phyloP scores from a whole-genome alignment of 2,329 filamentous ascomycete genomes.

The Cyphellophora attinorum region DNA sequence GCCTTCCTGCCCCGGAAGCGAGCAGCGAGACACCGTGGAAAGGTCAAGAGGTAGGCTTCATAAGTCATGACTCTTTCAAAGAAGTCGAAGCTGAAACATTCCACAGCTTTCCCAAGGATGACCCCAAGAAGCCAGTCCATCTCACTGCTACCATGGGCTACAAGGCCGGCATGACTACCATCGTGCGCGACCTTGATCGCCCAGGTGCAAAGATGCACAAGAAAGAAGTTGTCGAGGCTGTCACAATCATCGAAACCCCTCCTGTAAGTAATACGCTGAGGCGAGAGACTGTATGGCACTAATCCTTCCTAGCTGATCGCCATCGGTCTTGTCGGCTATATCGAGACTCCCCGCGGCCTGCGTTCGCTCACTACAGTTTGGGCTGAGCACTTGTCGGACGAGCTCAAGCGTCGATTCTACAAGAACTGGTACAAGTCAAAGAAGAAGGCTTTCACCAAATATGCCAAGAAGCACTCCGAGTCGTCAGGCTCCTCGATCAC shows the following conservation, averaged over 20 bases:
- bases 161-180: constrained; percentile 99
- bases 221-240: constrained; percentile 90
- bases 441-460: constrained; percentile 99
- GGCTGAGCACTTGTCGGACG: constrained; percentile 98
- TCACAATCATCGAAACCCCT: constrained; percentile 82
- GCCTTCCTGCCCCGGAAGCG: constrained; percentile 85
- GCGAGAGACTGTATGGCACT: too few relatives aligned
- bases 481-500: constrained; percentile 80
- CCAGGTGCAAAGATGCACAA: constrained; percentile 99
- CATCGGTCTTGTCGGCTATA: constrained; percentile 99
- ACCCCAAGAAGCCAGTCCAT: constrained; percentile 99
- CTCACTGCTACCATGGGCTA: constrained; percentile 97
- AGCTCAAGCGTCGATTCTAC: constrained; percentile 99
- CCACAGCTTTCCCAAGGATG: constrained; percentile 95
- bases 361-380: constrained; percentile 99
- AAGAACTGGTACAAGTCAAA: constrained; percentile 99
- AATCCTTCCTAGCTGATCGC: constrained; percentile 99
- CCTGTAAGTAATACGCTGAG: constrained; percentile 79
- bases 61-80: constrained; percentile 19
- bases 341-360: constrained; percentile 98
- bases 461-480: constrained; percentile 99
- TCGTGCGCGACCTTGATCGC: constrained; percentile 98
- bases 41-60: constrained; percentile 81
- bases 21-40: constrained; percentile 85
- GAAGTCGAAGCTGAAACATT: constrained; percentile 20